Base-by-base conservation (phyloP, 106 monocot species). In the Platanthera zijinensis region DNA sequence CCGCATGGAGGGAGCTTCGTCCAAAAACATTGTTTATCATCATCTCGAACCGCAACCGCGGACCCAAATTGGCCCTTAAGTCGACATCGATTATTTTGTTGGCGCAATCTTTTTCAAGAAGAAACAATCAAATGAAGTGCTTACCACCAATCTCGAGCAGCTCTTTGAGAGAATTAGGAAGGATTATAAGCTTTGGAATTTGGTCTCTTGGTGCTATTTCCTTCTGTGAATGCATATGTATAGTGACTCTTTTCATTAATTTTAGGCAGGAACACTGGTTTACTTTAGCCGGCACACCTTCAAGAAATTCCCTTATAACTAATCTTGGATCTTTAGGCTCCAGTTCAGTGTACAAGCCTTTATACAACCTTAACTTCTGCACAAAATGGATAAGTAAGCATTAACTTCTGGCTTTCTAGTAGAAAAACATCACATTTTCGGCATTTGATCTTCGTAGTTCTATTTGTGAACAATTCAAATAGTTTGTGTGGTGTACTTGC, bases 111-210 rank as follows among this genome's bases (percentile, higher is more conserved):
- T 53, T 21, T 50, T 39, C 39, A 39, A 3, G 39, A 73, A 13
- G 66, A 19, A 46, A 1, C 17, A 46, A 64, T 9, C 68, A 45
- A 56, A 57, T 39, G 39, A 39, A 39, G 39, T 39, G 39, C 77
- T 77, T 83, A 86, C 83, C 73, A 28, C 82, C 51, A 64, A 86
- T 75, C 51, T 69, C 64, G 54, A 83, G 62, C 32, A 86, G 86
- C 74, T 86, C 83, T 7, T 86, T 80, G 4, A 86, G 45, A 71
- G 86, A 80, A 46, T 11, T 74, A 46, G 86, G 86, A 22, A 86
- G 77, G 48, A 77, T 80, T 77, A 86, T 86, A 57, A 83, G 61
- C 74, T 80, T 80, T 46, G 59, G 74, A 74, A 6, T 32, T 8
- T 78, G 68, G 50, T 62, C 74, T 48, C 28, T 77, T 74, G 45